Evolutionary conservation across 768 basidiomycete species (phyloP).

Genomic region (Boletus rex-veris): DNA sequence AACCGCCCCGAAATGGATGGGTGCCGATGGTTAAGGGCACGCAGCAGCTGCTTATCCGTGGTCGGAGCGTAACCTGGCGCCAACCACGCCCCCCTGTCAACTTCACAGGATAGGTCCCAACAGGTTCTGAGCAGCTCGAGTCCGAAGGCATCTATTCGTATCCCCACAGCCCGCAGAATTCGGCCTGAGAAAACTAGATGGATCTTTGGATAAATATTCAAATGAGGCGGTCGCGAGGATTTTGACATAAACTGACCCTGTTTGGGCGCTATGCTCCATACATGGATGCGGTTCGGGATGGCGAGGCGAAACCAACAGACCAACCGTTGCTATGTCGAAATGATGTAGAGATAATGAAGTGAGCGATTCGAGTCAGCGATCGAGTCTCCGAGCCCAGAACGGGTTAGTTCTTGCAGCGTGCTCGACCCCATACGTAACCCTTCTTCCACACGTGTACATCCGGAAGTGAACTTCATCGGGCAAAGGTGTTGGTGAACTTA

Average conservation of each 20-base stretch:
- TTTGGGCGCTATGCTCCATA: slow-evolving; percentile 11
- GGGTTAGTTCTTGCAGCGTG: slow-evolving; percentile 23
- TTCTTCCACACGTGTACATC: slow-evolving; percentile 23
- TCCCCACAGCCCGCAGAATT: slow-evolving; percentile 24
- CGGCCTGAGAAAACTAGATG: slow-evolving; percentile 22
- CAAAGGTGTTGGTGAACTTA: slow-evolving; percentile 10
- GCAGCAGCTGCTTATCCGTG: slow-evolving; percentile 17
- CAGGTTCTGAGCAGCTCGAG: slow-evolving; percentile 11
- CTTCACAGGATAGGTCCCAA: slow-evolving; percentile 20
- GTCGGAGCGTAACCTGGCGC: slow-evolving; percentile 9
- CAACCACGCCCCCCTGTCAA: slow-evolving; percentile 16
- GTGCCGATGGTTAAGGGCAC: slow-evolving; percentile 29
- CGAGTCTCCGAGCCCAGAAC: slow-evolving; percentile 26
- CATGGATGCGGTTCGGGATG: slow-evolving; percentile 3
- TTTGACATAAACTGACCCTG: slow-evolving; percentile 23
- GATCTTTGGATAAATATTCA: slow-evolving; percentile 15
- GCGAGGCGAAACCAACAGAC: slow-evolving; percentile 9
- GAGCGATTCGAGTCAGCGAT: slow-evolving; percentile 26
- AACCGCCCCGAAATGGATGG: slow-evolving; percentile 28
- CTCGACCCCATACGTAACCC: slow-evolving; percentile 22
- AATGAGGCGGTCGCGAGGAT: slow-evolving; percentile 14
- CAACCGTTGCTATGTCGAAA: slow-evolving; percentile 26
- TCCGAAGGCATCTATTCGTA: slow-evolving; percentile 22
- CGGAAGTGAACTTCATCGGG: slow-evolving; percentile 22
- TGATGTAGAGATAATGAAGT: slow-evolving; percentile 11